phyloP scores from a whole-genome alignment of 768 basidiomycete genomes.

The Coprinopsis cinerea region DNA sequence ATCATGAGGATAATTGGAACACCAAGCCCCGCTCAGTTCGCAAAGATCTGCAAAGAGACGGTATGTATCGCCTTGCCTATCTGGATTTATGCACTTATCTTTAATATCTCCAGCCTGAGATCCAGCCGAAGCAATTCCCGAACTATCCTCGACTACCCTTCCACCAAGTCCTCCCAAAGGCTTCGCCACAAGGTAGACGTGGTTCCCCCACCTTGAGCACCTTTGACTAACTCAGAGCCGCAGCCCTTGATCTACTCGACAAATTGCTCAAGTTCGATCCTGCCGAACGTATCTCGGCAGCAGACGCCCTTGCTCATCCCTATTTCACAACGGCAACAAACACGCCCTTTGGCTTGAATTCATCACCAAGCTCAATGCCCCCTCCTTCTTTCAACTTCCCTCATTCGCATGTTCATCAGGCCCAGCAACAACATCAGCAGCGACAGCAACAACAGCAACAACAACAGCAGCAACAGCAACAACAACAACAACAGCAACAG shows the following conservation, averaged over 20 bases:
- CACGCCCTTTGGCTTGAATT: conserved; percentile 35
- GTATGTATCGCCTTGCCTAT: conserved; percentile 36
- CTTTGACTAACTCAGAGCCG: conserved; percentile 13
- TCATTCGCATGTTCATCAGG: conserved; percentile 53
- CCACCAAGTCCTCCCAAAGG: conserved; percentile 77
- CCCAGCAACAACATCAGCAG: conserved; percentile 42
- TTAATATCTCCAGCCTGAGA: conserved; percentile 59
- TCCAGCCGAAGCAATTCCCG: conserved; percentile 78
- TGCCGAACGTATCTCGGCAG: conserved; percentile 82
- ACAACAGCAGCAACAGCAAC: conserved; percentile 29
- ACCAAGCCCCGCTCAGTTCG: conserved; percentile 80
- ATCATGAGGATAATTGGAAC: conserved; percentile 98
- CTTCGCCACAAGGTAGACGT: conserved; percentile 67
- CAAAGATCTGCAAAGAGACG: conserved; percentile 86
- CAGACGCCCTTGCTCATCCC: conserved; percentile 86
- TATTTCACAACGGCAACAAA: conserved; percentile 69
- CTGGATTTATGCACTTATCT: background rate
- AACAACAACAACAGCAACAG: conserved; percentile 20
- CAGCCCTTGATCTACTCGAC: conserved; percentile 90
- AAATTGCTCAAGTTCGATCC: conserved; percentile 96
- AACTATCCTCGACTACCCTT: conserved; percentile 82
- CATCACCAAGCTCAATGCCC: conserved; percentile 52
- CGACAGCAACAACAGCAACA: conserved; percentile 26
- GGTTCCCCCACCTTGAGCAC: background rate
- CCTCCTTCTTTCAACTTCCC: conserved; percentile 68